Evolutionary conservation across 2,329 filamentous ascomycete species (phyloP).

Genomic region (Fusarium transvaalense): DNA sequence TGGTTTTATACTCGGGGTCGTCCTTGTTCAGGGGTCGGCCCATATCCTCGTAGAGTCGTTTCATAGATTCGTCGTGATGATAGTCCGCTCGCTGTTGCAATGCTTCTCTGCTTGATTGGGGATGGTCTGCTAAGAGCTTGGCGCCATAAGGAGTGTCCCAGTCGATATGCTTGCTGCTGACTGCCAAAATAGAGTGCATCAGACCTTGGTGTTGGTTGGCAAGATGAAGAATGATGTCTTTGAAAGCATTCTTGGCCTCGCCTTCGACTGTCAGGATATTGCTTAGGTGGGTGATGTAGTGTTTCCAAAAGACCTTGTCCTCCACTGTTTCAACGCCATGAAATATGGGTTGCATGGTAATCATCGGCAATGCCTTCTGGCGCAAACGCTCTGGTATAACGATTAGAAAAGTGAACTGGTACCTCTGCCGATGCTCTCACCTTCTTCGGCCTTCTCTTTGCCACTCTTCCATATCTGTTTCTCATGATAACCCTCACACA

Average conservation of each 20-base stretch:
- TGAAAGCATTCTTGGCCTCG: slow-evolving; percentile 86
- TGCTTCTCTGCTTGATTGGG: slow-evolving; percentile 60
- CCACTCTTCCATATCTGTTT: slow-evolving; percentile 90
- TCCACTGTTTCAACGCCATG: slow-evolving; percentile 83
- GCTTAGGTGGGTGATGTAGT: slow-evolving; percentile 85
- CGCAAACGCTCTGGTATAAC: slow-evolving; percentile 61
- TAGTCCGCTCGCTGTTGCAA: slow-evolving; percentile 66
- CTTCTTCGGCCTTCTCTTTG: slow-evolving; percentile 79
- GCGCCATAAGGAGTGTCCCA: slow-evolving; percentile 68
- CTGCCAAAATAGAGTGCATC: slow-evolving; percentile 90
- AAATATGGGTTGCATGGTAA: slow-evolving; percentile 76
- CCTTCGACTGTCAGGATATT: slow-evolving; percentile 85
- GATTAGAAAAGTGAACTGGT: slow-evolving; percentile 22
- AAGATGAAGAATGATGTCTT: slow-evolving; percentile 84
- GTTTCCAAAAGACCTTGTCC: slow-evolving; percentile 83
- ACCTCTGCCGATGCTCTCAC: slow-evolving; percentile 53
- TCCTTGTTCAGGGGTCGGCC: slow-evolving; percentile 56
- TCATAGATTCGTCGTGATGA: slow-evolving; percentile 68
- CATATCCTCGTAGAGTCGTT: slow-evolving; percentile 64
- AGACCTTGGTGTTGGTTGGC: slow-evolving; percentile 82
- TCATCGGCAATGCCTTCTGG: slow-evolving; percentile 63
- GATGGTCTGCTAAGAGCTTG: slow-evolving; percentile 64
- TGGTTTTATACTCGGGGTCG: slow-evolving; percentile 60
- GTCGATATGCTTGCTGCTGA: slow-evolving; percentile 83
- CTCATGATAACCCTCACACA: slow-evolving; percentile 90